Percentiles rank a stretch among this genome's conserved stretches.
Conservation (phyloP, 345 rosid species). For the Firmiana major region DNA sequence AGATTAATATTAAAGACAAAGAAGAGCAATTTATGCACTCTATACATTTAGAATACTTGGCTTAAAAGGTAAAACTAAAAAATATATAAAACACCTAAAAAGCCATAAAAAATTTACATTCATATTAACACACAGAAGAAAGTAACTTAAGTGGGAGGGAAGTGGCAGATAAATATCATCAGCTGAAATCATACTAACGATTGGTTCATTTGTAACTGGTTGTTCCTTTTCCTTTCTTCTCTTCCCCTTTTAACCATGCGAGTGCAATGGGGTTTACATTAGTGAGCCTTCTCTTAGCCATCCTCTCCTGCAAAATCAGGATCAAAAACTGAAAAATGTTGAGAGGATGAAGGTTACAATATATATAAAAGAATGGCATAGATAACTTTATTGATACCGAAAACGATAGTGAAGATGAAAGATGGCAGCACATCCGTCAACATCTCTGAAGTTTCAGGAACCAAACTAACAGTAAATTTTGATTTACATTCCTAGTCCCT, state of each 20-base stretch:
- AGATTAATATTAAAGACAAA: not conserved
- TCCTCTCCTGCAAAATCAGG: slow-evolving; percentile 1
- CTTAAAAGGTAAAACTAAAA: not conserved
- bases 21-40: not conserved
- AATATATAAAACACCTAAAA: not conserved
- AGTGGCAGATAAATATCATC: not conserved
- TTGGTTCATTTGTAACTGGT: not conserved
- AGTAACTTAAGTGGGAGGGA: not conserved
- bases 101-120: not conserved
- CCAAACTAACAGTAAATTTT: not conserved
- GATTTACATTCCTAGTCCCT: not conserved
- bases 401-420: not conserved
- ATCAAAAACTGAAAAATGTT: not conserved
- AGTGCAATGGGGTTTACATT: not conserved
- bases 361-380: not conserved
- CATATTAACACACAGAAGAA: not conserved
- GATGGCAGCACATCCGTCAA: no score
- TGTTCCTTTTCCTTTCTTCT: not conserved
- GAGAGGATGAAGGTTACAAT: no score
- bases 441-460: not conserved
- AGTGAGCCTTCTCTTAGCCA: not conserved
- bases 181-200: not conserved
- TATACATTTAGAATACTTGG: no score
- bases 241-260: not conserved
- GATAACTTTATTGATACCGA: not conserved